Conservation (phyloP, 1,284 basidiomycete species). For the Apiotrichum mycotoxinovorans region DNA sequence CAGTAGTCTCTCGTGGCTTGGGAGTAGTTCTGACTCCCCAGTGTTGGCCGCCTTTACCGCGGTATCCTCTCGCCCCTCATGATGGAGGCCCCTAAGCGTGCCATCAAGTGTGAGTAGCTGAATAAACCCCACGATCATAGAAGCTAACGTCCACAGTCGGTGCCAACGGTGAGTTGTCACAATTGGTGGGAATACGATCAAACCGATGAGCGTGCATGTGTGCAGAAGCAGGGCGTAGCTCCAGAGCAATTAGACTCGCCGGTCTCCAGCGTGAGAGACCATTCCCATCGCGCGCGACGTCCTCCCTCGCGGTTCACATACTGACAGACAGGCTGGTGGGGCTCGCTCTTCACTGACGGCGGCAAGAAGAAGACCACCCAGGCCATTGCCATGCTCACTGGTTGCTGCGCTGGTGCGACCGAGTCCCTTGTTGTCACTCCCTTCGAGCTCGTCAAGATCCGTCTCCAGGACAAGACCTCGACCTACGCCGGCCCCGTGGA, state of each 20-base stretch:
- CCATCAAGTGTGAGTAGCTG: slow-evolving; percentile 79
- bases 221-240: no score
- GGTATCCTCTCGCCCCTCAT: slow-evolving; percentile 91
- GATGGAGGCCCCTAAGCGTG: slow-evolving; percentile 96
- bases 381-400: slow-evolving; percentile 78
- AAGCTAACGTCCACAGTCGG: slow-evolving; percentile 26
- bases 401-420: slow-evolving; percentile 89
- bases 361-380: slow-evolving; percentile 85
- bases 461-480: slow-evolving; percentile 86
- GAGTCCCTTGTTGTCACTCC: slow-evolving; percentile 85
- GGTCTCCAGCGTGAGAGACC: no score
- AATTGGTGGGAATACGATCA: no score
- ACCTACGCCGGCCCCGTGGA: slow-evolving; percentile 87
- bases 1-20: not conserved
- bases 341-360: slow-evolving; percentile 55
- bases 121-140: slow-evolving; percentile 47
- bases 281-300: no score
- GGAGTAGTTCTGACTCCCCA: slow-evolving; percentile 44
- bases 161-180: slow-evolving; percentile 36
- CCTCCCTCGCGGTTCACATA: not conserved
- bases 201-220: not conserved
- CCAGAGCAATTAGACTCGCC: no score
- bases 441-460: slow-evolving; percentile 95
- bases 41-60: slow-evolving; percentile 79
- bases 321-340: slow-evolving; percentile 88